Evolutionary conservation across 345 rosid species (phyloP).

Genomic region (Chamaenerion angustifolium): DNA sequence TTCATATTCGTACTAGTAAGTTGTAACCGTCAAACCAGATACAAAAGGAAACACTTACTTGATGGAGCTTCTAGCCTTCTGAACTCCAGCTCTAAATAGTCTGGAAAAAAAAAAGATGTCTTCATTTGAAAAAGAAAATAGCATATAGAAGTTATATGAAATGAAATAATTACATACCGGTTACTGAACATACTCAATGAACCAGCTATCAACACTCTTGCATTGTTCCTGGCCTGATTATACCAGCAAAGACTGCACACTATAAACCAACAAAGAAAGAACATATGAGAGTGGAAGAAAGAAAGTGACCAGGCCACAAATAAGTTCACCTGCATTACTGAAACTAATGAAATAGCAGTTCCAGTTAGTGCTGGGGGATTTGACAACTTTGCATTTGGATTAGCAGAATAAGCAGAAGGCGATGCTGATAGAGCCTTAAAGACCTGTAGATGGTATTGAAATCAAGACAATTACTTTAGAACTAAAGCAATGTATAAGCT

Average conservation of each 20-base stretch:
- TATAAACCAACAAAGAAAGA: neutral
- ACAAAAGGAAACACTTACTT: slow-evolving; percentile 24
- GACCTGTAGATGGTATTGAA: slow-evolving; percentile 22
- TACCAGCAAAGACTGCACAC: no score
- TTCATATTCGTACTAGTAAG: no score
- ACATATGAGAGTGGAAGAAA: neutral
- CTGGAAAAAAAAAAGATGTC: slow-evolving; percentile 18
- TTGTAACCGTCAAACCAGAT: no score
- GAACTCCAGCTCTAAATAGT: slow-evolving; percentile 42
- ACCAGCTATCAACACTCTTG: slow-evolving; percentile 48
- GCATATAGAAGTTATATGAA: slow-evolving; percentile 5
- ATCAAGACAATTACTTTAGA: neutral
- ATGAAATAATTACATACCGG: slow-evolving; percentile 23
- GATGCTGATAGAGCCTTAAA: slow-evolving; percentile 45
- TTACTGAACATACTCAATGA: slow-evolving; percentile 51
- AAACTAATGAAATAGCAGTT: slow-evolving; percentile 43
- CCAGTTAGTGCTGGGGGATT: slow-evolving; percentile 49
- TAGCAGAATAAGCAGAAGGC: slow-evolving; percentile 65
- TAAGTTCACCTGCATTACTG: slow-evolving; percentile 39
- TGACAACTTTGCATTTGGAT: slow-evolving; percentile 41
- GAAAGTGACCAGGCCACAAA: neutral
- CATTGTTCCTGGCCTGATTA: slow-evolving; percentile 60
- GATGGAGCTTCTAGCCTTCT: slow-evolving; percentile 38
- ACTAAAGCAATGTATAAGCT: neutral
- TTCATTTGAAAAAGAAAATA: slow-evolving; percentile 2